Evolutionary conservation across 768 basidiomycete species (phyloP), one percentile per base, ranked within the genome.

Genomic region (Kwoniella sp.): DNA sequence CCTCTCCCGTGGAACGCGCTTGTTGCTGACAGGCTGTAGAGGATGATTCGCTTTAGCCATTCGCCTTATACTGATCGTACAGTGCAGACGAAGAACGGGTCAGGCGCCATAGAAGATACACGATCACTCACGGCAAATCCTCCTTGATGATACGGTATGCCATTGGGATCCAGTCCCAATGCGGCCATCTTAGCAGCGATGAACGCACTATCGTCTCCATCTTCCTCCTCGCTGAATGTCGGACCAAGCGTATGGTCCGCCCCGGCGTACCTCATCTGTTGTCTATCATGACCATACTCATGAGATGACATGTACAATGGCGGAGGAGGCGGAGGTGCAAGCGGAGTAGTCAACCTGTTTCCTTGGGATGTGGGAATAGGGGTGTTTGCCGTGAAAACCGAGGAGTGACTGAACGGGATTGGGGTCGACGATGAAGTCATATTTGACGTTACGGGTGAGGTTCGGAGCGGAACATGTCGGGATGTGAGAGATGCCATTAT

Each of bases 201-300:
- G 48, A 68, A 75, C 47, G 64, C 71, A 13, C 72, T 63, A 58
- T 75, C 74, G 55, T 75, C 74, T 4, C 72, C 74, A 55, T 75
- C 74, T 58, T 73, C 74, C 26, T 75, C 74, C 20, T 73, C 72
- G 41, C 69, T 71, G 58, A 75, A 75, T 0, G 62, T 69, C 2
- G 74, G 74, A 25, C 74, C 74, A 4, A 75, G 65, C 11, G 74
- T 75, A 54, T 72, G 70, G 48, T 65, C 63, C 34, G 63, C 63
- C 8, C 63, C 63, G 26, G 63, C 63, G 28, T 65, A 65, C 31
- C 63, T 52, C n/a, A 59, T 55, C 29, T 65, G 63, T 28, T 65
- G 63, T 58, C 63, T 28, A 20, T 65, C 63, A 23, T 57, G 54
- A 4, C 63, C 63, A 2, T 51, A 51, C 51, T n/a, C 29, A 38